Conservation (phyloP, 805 yeast genomes). For the Candida saitoana region DNA sequence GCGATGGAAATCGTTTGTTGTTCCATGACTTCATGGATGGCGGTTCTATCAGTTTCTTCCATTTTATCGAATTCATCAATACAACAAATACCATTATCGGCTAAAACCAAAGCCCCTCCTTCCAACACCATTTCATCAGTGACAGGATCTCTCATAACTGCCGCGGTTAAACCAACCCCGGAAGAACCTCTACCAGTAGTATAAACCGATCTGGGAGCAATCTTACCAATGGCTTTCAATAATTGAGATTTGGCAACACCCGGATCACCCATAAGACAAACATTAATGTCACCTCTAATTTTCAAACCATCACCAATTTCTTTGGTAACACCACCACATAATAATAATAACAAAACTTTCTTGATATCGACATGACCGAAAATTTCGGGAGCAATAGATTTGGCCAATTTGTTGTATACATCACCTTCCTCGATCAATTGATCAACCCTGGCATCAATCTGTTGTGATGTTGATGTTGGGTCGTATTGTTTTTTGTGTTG, state of each 20-base stretch:
- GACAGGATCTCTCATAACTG: constrained; percentile 98
- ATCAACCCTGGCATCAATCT: constrained; percentile 52
- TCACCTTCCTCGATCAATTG: constrained; percentile 58
- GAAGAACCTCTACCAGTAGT: constrained; percentile 99
- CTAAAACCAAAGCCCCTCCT: constrained; percentile 96
- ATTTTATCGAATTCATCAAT: constrained; percentile 98
- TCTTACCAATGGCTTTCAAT: constrained; percentile 81
- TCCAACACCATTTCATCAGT: constrained; percentile 97
- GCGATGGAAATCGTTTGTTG: constrained; percentile 97
- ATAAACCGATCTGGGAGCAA: constrained; percentile 94
- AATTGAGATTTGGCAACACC: constrained; percentile 99
- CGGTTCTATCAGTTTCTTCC: constrained; percentile 96
- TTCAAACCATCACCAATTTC: constrained; percentile 94
- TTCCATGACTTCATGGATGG: constrained; percentile 99
- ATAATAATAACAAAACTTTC: constrained; percentile 75
- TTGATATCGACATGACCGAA: constrained; percentile 92
- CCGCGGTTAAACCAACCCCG: constrained; percentile 98
- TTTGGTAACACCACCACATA: constrained; percentile 95
- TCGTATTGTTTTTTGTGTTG: constrained; percentile 91
- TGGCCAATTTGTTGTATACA: constrained; percentile 74
- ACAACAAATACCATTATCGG: constrained; percentile 97
- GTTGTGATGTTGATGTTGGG: constrained; percentile 52
- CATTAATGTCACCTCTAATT: constrained; percentile 94
- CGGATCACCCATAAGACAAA: constrained; percentile 98
- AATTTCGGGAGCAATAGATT: constrained; percentile 95